Evolutionary conservation across 2,329 filamentous ascomycete species (phyloP).

Genomic region (Sporothrix brunneoviolacea): DNA sequence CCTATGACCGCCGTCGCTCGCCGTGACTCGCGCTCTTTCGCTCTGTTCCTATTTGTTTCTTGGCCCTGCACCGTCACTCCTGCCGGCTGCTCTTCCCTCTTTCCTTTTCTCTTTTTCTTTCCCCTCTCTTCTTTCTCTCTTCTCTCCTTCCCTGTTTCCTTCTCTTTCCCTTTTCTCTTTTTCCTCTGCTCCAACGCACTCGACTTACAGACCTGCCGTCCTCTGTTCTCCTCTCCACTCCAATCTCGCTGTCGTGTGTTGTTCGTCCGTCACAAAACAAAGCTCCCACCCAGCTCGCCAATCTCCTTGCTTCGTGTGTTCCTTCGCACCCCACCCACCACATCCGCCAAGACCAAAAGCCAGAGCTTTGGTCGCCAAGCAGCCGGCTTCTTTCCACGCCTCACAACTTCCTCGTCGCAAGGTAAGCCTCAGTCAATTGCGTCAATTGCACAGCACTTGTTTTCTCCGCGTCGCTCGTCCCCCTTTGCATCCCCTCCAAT

Average conservation of each 20-base stretch:
- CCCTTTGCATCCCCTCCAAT: background rate
- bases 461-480: background rate
- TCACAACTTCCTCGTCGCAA: too few species aligned
- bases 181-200: background rate
- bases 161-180: slow-evolving; percentile 1
- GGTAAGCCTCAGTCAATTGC: background rate
- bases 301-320: slow-evolving; percentile 8
- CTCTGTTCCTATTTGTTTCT: slow-evolving; percentile 15
- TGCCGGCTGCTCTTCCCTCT: background rate
- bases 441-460: too few species aligned
- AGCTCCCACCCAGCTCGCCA: slow-evolving; percentile 6
- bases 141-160: background rate
- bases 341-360: slow-evolving; percentile 11
- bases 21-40: slow-evolving; percentile 15
- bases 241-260: slow-evolving; percentile 8
- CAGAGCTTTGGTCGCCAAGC: slow-evolving; percentile 1
- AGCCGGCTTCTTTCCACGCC: too few species aligned
- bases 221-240: slow-evolving; percentile 2
- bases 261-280: slow-evolving; percentile 10
- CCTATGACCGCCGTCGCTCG: slow-evolving; percentile 11
- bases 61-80: background rate
- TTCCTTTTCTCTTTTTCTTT: background rate
- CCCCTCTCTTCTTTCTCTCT: background rate
- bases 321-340: slow-evolving; percentile 1
- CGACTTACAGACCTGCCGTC: background rate